A percentile compares a stretch with the other conserved stretches of the same genome.
Evolutionary conservation across 2,329 filamentous ascomycete species (phyloP).

Genomic region (Epicoccum nigrum): DNA sequence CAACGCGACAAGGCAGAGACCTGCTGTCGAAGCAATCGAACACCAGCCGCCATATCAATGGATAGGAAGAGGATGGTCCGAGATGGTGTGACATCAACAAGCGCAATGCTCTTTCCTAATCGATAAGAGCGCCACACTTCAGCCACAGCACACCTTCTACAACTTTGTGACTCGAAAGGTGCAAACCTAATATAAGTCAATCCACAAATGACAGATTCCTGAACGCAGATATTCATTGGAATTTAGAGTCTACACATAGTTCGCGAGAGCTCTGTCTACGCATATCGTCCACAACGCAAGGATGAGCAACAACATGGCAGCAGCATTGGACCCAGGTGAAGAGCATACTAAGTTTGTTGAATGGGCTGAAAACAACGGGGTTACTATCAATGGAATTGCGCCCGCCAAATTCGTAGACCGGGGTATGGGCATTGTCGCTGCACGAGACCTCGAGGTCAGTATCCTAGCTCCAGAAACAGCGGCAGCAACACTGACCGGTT

Average conservation of each 20-base stretch:
- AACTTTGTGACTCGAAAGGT: conserved; percentile 10
- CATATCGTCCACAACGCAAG: background rate
- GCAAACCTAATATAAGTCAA: background rate
- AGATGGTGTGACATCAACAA: conserved; percentile 19
- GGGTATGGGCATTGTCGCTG: conserved; percentile 79
- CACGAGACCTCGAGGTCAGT: conserved; percentile 67
- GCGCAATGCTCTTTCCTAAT: conserved; percentile 18
- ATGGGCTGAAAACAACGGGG: conserved; percentile 71
- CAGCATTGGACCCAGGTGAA: conserved; percentile 44
- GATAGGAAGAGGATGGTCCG: background rate
- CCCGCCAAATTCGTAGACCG: conserved; percentile 72
- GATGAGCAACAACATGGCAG: conserved; percentile 31
- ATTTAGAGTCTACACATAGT: no score
- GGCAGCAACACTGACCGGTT: conserved; percentile 20
- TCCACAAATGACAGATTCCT: background rate
- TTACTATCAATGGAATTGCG: conserved; percentile 70
- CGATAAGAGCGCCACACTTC: conserved; percentile 31
- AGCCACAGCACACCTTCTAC: conserved; percentile 20
- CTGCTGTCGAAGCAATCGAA: conserved; percentile 16
- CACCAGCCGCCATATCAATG: conserved; percentile 22
- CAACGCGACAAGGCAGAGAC: background rate
- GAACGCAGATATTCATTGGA: background rate
- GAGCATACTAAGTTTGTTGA: conserved; percentile 63
- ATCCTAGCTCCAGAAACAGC: background rate
- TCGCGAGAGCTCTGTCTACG: background rate